phyloP scores from a whole-genome alignment of 129 eudicot species.

The Ambrosia artemisiifolia region DNA sequence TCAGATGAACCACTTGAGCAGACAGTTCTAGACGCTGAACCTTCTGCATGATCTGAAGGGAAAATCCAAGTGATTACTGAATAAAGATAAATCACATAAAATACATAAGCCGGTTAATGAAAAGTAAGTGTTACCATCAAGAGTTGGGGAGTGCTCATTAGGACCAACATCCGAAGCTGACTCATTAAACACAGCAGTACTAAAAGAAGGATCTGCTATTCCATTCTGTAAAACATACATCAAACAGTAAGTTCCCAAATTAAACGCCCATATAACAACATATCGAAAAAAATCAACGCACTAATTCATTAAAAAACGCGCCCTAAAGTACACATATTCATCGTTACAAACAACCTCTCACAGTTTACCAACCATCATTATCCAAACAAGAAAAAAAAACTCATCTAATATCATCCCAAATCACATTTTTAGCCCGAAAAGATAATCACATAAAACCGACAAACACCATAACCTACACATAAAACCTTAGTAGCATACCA shows the following conservation, averaged over 20 bases:
- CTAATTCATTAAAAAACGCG: not conserved
- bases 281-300: not conserved
- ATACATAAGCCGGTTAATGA: slow-evolving; percentile 11
- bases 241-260: slow-evolving; percentile 23
- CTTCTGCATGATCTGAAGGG: slow-evolving; percentile 42
- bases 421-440: not conserved
- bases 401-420: not conserved
- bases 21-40: slow-evolving; percentile 45
- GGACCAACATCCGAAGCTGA: slow-evolving; percentile 25
- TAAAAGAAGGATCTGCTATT: slow-evolving; percentile 27
- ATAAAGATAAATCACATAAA: slow-evolving; percentile 3
- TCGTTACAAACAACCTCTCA: not conserved
- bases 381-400: not conserved
- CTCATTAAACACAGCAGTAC: slow-evolving; percentile 29
- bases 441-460: too few species aligned
- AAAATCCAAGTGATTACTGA: slow-evolving; percentile 12
- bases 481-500: not conserved
- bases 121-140: slow-evolving; percentile 8
- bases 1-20: slow-evolving; percentile 50
- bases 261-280: not conserved
- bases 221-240: slow-evolving; percentile 37
- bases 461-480: not conserved
- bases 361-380: not conserved
- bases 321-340: not conserved
- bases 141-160: slow-evolving; percentile 2